Evolutionary conservation across 306 rosid species (phyloP).

Genomic region (Arachis stenosperma): DNA sequence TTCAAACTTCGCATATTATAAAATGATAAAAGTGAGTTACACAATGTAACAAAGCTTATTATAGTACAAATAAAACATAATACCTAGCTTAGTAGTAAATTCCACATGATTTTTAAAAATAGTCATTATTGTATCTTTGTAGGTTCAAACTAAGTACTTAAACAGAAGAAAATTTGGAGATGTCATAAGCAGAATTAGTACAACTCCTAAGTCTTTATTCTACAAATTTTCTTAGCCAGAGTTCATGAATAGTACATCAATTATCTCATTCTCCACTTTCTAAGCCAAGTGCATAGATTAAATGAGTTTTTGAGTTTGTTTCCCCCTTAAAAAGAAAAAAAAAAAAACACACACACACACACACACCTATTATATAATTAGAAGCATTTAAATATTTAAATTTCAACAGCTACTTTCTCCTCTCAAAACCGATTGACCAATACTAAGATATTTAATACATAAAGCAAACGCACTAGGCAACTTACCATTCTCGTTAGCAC

Average conservation of each 20-base stretch:
- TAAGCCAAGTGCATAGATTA: background rate
- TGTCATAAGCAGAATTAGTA: background rate
- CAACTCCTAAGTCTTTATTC: constrained; percentile 1
- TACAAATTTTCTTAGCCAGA: background rate
- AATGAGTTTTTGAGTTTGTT: too few species aligned
- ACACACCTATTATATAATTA: background rate
- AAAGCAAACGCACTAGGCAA: constrained; percentile 21
- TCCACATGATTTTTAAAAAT: background rate
- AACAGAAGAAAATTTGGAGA: constrained; percentile 14
- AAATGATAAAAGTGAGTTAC: background rate
- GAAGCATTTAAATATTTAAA: constrained; percentile 31
- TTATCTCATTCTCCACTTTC: constrained; percentile 24
- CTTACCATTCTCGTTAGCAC: constrained; percentile 88
- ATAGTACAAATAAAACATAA: background rate
- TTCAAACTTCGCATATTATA: background rate
- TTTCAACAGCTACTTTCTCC: constrained; percentile 30
- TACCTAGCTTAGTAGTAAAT: background rate
- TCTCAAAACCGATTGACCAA: constrained; percentile 12
- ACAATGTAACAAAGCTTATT: background rate
- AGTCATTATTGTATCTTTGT: background rate
- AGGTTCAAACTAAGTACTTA: constrained; percentile 15
- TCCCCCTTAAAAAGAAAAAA: too few species aligned
- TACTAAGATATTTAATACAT: background rate
- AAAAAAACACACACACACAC: too few species aligned
- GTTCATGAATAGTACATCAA: constrained; percentile 14